Base-by-base conservation (phyloP, 345 rosid species). In the Tarenaya hassleriana region DNA sequence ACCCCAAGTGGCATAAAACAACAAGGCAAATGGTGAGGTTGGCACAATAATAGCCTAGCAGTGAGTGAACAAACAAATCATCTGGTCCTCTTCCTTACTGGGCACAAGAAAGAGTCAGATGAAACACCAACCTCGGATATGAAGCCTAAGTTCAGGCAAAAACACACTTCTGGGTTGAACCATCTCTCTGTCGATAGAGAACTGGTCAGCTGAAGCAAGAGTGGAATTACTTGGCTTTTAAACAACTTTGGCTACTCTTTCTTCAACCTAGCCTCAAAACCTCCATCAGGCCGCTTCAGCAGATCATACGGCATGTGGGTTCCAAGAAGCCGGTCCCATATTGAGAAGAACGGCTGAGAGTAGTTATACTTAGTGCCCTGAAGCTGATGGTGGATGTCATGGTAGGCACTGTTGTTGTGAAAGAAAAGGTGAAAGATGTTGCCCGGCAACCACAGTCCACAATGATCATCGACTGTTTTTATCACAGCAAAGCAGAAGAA, bases 361-460 rank as follows among this genome's bases (percentile, higher is more conserved):
- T 77, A 82, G 54, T 82, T 82, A 68, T 61, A 77, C 72, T 82
- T 82, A 1, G 74, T 69, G 43, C 85, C 85, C 16, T 69, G 85
- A 29, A 79, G 77, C 54, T 77, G 89, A 69, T 77, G 89, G 50
- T 82, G 85, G 58, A 79, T 61, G 61, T 82, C 89, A 9, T 82
- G 83, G 48, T 77, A 82, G 16, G 85, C 85, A 21, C 76, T 70
- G 69, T 82, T 79, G 66, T 79, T 79, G 66, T 67, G 69, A 63
- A 82, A 77, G 52, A 71, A 60, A 14, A 75, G 51, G 42, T 82
- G 89, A 72, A 82, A 79, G 37, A 82, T 60, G 59, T 77, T 82
- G 55, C 83, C 83, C 19, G 89, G 85, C 66, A 82, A 64, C 81
- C 89, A 82, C 20, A 82, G 80, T 35, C 89, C 89, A 31, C 79